A percentile compares a stretch with the other conserved stretches of the same genome.
phyloP scores from a whole-genome alignment of 441 rosid species.

The Brassica hybrid region DNA sequence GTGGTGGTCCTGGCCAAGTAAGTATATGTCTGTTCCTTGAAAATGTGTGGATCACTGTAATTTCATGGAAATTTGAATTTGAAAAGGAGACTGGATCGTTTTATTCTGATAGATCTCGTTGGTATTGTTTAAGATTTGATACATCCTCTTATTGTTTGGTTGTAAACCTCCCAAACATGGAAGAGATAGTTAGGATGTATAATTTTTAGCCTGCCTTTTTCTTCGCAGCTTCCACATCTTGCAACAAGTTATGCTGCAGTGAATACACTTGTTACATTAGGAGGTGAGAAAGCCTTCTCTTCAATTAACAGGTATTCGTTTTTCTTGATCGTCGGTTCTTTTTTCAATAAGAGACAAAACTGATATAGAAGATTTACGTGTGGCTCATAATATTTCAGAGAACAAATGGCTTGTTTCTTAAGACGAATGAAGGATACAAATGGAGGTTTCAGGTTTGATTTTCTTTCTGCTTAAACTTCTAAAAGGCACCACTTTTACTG shows the following conservation, averaged over 20 bases:
- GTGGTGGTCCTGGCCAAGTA: conserved; percentile 99
- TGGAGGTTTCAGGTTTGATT: conserved; percentile 84
- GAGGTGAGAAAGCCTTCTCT: conserved; percentile 67
- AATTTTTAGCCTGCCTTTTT: background rate
- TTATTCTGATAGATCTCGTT: conserved; percentile 20
- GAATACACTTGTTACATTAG: conserved; percentile 59
- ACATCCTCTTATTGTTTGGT: conserved; percentile 11
- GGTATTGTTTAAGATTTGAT: background rate
- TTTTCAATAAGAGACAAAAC: conserved; percentile 17
- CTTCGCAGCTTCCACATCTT: background rate
- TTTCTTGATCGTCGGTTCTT: conserved; percentile 11
- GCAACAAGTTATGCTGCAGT: too few relatives aligned
- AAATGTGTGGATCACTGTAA: conserved; percentile 2
- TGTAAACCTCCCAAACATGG: conserved; percentile 11
- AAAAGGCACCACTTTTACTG: conserved; percentile 4
- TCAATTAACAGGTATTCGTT: conserved; percentile 77
- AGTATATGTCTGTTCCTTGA: conserved; percentile 43
- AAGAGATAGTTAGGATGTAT: background rate
- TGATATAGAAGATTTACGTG: conserved; percentile 38
- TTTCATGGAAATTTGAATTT: background rate
- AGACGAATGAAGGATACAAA: conserved; percentile 72
- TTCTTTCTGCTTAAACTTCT: conserved; percentile 15
- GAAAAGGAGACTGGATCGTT: background rate
- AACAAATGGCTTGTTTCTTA: conserved; percentile 58
- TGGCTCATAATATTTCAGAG: conserved; percentile 55